phyloP scores from a whole-genome alignment of 495 filamentous ascomycete species.

The Penicillium coffeae region DNA sequence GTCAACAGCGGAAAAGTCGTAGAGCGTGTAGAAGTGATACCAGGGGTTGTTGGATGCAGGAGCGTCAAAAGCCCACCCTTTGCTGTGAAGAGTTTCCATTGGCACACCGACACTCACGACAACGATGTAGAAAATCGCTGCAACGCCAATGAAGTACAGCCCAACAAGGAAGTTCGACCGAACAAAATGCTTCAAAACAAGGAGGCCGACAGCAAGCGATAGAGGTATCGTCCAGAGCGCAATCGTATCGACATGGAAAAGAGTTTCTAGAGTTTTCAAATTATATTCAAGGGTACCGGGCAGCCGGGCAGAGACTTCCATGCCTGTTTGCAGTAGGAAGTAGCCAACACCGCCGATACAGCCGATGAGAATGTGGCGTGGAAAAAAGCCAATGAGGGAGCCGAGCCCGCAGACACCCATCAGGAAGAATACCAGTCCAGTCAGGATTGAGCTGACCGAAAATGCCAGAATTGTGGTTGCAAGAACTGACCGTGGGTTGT shows the following conservation, averaged over 20 bases:
- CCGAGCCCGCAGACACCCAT: conserved; percentile 85
- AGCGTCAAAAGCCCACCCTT: conserved; percentile 87
- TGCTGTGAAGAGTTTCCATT: conserved; percentile 56
- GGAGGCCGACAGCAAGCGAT: conserved; percentile 68
- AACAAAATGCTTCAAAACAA: conserved; percentile 66
- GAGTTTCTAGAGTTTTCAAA: conserved; percentile 65
- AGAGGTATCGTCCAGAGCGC: conserved; percentile 82
- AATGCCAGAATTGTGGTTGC: conserved; percentile 91
- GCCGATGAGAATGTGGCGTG: conserved; percentile 90
- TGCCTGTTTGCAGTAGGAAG: conserved; percentile 84
- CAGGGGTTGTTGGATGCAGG: conserved; percentile 83
- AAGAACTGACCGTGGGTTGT: conserved; percentile 78
- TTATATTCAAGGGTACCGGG: conserved; percentile 80
- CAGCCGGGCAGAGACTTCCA: conserved; percentile 91
- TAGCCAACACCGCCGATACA: conserved; percentile 98
- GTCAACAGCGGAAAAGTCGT: conserved; percentile 72
- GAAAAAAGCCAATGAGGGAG: conserved; percentile 92
- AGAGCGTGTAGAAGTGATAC: conserved; percentile 95
- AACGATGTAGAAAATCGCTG: conserved; percentile 77
- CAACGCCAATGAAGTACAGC: conserved; percentile 79
- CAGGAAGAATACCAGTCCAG: conserved; percentile 82
- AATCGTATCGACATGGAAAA: conserved; percentile 67
- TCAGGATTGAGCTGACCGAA: conserved; percentile 85
- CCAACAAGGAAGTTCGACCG: conserved; percentile 80
- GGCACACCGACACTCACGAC: conserved; percentile 59